A percentile compares a stretch with the other conserved stretches of the same genome.
Conservation (phyloP, 495 filamentous ascomycete species). For the Penicillium cataractarum region DNA sequence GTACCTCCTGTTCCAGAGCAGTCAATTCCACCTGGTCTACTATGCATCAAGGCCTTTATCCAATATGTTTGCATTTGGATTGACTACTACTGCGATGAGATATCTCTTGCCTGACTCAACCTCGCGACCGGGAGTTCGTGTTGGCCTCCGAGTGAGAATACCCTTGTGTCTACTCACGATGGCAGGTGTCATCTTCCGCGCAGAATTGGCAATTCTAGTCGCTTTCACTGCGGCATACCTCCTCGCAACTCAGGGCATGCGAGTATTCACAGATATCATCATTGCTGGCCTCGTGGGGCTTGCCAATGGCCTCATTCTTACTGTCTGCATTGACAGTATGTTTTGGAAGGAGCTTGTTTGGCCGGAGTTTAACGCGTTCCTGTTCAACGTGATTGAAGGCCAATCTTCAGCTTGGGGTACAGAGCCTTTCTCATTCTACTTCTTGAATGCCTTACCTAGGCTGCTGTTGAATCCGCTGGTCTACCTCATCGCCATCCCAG, state of each 20-base stretch:
- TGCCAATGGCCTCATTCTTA: constrained; percentile 60
- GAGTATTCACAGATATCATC: constrained; percentile 60
- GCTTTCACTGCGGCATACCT: constrained; percentile 50
- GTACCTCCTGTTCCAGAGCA: constrained; percentile 80
- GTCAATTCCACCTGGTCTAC: constrained; percentile 92
- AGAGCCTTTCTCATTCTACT: constrained; percentile 83
- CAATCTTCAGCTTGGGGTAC: constrained; percentile 86
- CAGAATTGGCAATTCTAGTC: constrained; percentile 85
- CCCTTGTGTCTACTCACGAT: constrained; percentile 77
- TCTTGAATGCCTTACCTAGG: constrained; percentile 77
- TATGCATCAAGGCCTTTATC: constrained; percentile 92
- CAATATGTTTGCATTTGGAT: constrained; percentile 93
- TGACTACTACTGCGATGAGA: constrained; percentile 74
- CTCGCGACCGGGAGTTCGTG: constrained; percentile 34
- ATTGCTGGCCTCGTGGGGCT: constrained; percentile 69
- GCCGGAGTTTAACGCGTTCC: constrained; percentile 89
- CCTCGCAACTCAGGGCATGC: constrained; percentile 57
- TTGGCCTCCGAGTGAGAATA: constrained; percentile 29
- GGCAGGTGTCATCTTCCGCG: constrained; percentile 85
- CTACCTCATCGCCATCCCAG: constrained; percentile 64
- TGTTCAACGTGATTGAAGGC: constrained; percentile 77
- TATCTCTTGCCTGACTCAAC: constrained; percentile 62
- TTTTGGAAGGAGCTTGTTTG: constrained; percentile 88
- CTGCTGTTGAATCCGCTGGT: constrained; percentile 79
- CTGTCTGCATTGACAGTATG: constrained; percentile 79